Conservation (phyloP, 352 stramenopile genomes). For the Phytophthora brassicae region DNA sequence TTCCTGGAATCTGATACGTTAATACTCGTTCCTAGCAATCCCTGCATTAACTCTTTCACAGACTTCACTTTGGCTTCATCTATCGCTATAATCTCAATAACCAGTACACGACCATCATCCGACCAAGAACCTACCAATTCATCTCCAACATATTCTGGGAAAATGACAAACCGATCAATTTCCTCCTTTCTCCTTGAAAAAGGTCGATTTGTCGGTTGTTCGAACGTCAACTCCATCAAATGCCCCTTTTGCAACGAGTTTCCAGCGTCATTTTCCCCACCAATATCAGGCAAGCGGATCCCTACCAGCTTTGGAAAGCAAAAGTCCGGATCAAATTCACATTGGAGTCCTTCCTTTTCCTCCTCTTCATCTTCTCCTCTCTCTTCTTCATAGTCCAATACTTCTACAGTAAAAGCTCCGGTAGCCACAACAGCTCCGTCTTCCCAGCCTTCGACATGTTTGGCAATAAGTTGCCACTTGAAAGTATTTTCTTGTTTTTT, state of each 20-base stretch:
- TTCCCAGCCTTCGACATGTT: constrained; percentile 17
- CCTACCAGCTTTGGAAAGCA: constrained; percentile 52
- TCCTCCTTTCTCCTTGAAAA: constrained; percentile 25
- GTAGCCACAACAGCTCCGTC: constrained; percentile 14
- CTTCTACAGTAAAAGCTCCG: constrained; percentile 5
- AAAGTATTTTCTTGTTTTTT: constrained; percentile 20
- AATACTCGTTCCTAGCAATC: constrained; percentile 34
- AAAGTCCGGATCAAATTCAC: constrained; percentile 55
- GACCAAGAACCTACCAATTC: constrained; percentile 41
- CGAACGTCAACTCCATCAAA: constrained; percentile 56
- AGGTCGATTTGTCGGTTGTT: constrained; percentile 53
- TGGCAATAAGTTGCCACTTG: constrained; percentile 33
- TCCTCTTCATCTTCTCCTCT: background rate
- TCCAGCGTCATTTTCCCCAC: background rate
- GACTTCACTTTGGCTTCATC: constrained; percentile 37
- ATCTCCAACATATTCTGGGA: constrained; percentile 64
- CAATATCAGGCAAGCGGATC: constrained; percentile 53
- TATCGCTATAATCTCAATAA: constrained; percentile 44
- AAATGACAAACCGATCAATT: constrained; percentile 49
- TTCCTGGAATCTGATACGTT: background rate
- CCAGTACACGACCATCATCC: constrained; percentile 40
- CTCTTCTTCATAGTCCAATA: background rate
- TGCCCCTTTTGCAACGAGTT: constrained; percentile 40
- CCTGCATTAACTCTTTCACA: constrained; percentile 45
- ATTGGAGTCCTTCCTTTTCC: constrained; percentile 29